Base-by-base conservation (phyloP, 2,329 filamentous ascomycete genomes). In the Orbilia oligospora region DNA sequence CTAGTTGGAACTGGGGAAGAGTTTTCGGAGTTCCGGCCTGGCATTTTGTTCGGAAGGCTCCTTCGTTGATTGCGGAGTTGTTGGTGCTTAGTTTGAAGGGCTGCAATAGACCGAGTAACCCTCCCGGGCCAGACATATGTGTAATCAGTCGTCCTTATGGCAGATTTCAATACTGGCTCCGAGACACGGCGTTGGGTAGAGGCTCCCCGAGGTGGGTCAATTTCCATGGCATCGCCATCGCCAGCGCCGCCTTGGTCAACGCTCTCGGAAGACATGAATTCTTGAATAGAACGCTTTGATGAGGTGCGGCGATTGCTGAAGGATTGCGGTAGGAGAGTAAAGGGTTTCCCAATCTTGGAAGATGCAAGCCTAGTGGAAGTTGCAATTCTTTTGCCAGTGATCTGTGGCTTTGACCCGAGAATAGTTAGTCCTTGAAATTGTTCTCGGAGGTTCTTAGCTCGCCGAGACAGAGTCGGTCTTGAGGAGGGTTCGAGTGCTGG, bases 101-200 rank as follows among this genome's bases (percentile, higher is more conserved):
- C 56, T 4, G 24, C 55, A 9, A 27, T 41, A n/a, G 71, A 76
- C 18, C 71, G 71, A 20, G 63, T 58, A 20, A 58, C 10, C 4
- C 33, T 38, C 3, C 65, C 56, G 0, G 65, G 71, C 9, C 27
- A 10, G 12, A 33, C 18, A 24, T 75, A 75, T 5, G 41, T 10
- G 24, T 75, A 75, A n/a, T 69, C 27, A 0, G 71, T 75, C 14
- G 33, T 53, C 24, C 68, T 75, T 0, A 75, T 56, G 30, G 46
- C 71, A 24, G 71, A 64, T 30, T 69, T 75, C 27, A 67, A 46
- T 2, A 24, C 4, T n/a, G 14, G 14, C 51, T 14, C 12, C 1
- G 48, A 8, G 27, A 16, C 55, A 12, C 1, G 6, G 22, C 14
- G 48, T 22, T 48, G n/a, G 22, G 36, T 10, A 38, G 36, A 9